Conservation (phyloP, 2,329 filamentous ascomycete species). For the Ophiostoma montium region DNA sequence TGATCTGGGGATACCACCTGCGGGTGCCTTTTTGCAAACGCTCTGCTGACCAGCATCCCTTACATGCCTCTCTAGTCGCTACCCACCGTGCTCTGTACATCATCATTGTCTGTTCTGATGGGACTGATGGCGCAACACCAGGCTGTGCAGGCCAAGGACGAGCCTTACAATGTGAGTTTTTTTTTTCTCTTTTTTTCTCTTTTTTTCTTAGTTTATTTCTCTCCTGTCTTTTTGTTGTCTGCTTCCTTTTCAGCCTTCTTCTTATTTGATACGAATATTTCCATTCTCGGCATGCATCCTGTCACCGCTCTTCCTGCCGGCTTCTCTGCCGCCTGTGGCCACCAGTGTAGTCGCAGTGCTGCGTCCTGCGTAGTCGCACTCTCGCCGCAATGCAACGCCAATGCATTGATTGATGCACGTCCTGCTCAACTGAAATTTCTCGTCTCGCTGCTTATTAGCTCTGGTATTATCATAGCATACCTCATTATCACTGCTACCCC, state of each 20-base stretch:
- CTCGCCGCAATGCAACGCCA: not conserved
- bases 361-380: not conserved
- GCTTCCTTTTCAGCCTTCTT: not conserved
- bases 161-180: not conserved
- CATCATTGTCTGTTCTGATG: not conserved
- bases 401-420: too few species aligned
- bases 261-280: too few species aligned
- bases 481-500: too few species aligned
- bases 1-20: not conserved
- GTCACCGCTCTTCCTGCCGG: not conserved
- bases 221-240: not conserved
- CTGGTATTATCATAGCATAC: too few species aligned
- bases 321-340: not conserved
- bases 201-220: not conserved
- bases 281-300: not conserved
- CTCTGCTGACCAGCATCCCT: not conserved
- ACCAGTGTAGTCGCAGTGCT: not conserved
- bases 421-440: not conserved
- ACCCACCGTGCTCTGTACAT: not conserved
- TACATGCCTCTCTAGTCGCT: not conserved
- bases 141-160: not conserved
- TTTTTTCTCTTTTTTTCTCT: not conserved
- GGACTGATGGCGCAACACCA: conserved; percentile 1
- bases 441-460: not conserved
- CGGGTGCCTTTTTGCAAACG: not conserved